A percentile compares a stretch with the other conserved stretches of the same genome.
Conservation (phyloP, 768 basidiomycete genomes). For the Kwoniella pini region DNA sequence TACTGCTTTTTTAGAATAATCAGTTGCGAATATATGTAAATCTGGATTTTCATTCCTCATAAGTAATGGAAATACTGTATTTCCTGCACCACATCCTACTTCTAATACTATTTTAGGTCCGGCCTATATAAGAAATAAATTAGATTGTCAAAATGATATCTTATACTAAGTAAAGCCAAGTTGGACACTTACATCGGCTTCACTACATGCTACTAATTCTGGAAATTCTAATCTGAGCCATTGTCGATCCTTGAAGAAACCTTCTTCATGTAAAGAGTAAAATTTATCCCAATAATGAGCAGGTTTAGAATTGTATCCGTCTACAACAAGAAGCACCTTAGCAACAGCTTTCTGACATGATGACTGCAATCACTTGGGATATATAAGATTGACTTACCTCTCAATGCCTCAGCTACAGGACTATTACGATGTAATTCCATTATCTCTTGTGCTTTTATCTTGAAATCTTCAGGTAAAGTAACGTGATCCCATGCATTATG, state of each 20-base stretch:
- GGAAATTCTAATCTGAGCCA: constrained; percentile 97
- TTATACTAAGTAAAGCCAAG: neutral
- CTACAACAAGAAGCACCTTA: constrained; percentile 9
- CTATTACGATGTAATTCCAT: constrained; percentile 68
- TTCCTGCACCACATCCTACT: constrained; percentile 95
- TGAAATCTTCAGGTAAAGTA: constrained; percentile 65
- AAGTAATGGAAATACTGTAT: constrained; percentile 85
- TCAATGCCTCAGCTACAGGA: constrained; percentile 75
- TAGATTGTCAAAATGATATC: neutral
- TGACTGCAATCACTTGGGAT: constrained; percentile 17
- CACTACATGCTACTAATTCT: constrained; percentile 71
- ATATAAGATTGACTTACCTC: constrained; percentile 57
- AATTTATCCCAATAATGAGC: constrained; percentile 77
- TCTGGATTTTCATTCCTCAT: constrained; percentile 77
- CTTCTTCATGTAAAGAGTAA: constrained; percentile 70
- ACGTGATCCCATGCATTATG: constrained; percentile 57
- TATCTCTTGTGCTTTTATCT: constrained; percentile 68
- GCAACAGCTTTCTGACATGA: neutral
- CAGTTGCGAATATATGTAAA: constrained; percentile 75
- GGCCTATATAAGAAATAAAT: constrained; percentile 60
- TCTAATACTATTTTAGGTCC: constrained; percentile 77
- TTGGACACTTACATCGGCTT: constrained; percentile 61
- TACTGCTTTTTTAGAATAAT: constrained; percentile 86
- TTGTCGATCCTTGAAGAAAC: constrained; percentile 89
- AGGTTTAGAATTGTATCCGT: constrained; percentile 50